Base-by-base conservation (phyloP, 2,329 filamentous ascomycete genomes). In the Sphaerulina vaccinii region DNA sequence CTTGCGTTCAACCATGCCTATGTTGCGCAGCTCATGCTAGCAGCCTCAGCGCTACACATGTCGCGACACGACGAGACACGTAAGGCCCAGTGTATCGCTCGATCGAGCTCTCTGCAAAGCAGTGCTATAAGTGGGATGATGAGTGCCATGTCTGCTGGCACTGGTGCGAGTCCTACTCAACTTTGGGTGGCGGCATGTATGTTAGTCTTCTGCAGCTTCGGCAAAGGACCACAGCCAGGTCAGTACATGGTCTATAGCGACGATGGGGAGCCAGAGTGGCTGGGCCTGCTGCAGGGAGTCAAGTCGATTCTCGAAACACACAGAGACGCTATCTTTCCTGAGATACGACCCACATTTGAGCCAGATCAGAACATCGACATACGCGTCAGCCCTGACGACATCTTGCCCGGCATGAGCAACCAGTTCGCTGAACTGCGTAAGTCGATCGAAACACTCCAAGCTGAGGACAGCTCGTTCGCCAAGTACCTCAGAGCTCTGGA, bases 41-140 rank as follows among this genome's bases (percentile, higher is more conserved):
- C 60, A 13, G 36, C 61, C 4, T 60, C 61, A 9, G 61, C 61
- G 11, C 48, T 62, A 3, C 61, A 63, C 36, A 35, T 62, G 8
- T 51, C 50, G 10, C 46, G 55, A 16, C 23, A 23, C 6, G 47
- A 58, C 19, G 44, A 35, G 10, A 7, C 33, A 8, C 37, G 55
- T 16, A 24, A 21, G 19, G 6, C 33, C 6, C 36, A 22, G 13
- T 55, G 48, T 22, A 29, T 56, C 7, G 40, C 44, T 1, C 51
- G 45, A 48, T 51, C 49, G 1, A 51, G 35, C 19, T 37, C 45
- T 2, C 45, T 53, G 18, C 55, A 60, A 24, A 54, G 39, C n/a
- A 52, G 27, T 15, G 57, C 57, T 4, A 52, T 58, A 6, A 54
- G 33, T 27, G 50, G 50, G 11, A 58, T 60, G 55, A 60, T 60